Evolutionary conservation across 352 stramenopile species (phyloP).

Genomic region (Phytophthora pistaciae): DNA sequence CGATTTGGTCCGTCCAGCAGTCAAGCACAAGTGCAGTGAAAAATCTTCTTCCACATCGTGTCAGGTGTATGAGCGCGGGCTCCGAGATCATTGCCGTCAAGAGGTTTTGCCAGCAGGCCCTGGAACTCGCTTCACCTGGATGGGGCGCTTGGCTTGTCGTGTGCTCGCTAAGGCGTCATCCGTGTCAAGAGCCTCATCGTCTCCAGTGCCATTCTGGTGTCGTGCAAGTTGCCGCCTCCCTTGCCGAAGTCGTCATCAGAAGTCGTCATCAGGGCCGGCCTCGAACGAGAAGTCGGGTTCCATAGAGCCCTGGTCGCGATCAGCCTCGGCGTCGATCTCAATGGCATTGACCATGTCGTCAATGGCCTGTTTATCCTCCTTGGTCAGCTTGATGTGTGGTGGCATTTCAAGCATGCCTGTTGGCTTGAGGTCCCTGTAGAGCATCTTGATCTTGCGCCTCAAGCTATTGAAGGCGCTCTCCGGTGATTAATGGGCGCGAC

Average conservation of each 20-base stretch:
- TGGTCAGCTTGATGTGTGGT: not conserved
- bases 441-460: not conserved
- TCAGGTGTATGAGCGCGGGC: not conserved
- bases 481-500: not conserved
- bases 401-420: not conserved
- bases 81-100: not conserved
- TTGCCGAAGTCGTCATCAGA: not conserved
- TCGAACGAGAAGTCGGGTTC: constrained; percentile 1
- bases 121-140: not conserved
- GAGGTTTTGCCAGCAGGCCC: not conserved
- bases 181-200: not conserved
- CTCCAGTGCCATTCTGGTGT: not conserved
- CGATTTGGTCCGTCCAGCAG: too few relatives aligned
- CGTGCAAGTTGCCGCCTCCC: not conserved
- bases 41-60: too few relatives aligned
- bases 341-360: not conserved
- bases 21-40: too few relatives aligned
- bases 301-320: not conserved
- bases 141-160: not conserved
- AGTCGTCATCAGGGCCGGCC: not conserved
- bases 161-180: not conserved
- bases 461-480: not conserved
- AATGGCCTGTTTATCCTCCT: not conserved
- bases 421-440: not conserved
- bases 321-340: not conserved